phyloP scores from a whole-genome alignment of 83 land plant genomes.

The Thuja plicata region DNA sequence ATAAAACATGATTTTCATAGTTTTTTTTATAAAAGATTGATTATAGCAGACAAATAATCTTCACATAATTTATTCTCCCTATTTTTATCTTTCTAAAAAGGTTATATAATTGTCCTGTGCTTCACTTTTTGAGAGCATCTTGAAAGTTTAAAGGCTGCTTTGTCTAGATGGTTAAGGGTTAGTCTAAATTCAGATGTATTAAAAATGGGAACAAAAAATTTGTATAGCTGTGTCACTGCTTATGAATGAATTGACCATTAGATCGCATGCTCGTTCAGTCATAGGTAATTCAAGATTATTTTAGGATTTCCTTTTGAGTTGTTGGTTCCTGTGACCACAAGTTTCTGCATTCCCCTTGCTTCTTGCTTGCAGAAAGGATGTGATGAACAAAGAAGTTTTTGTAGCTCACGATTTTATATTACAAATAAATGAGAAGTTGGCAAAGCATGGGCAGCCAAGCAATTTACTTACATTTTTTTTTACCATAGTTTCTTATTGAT shows the following conservation, averaged over 20 bases:
- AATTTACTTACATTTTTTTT: conserved; percentile 1
- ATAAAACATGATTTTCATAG: background rate
- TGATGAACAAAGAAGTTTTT: background rate
- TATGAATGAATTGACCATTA: too few species aligned
- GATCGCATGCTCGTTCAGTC: background rate
- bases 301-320: background rate
- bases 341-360: conserved; percentile 8
- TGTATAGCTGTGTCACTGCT: too few species aligned
- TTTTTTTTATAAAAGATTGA: too few species aligned
- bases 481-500: conserved; percentile 14
- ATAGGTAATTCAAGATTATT: conserved; percentile 14
- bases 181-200: background rate
- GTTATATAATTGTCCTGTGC: background rate
- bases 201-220: background rate
- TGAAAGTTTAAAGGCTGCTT: background rate
- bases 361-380: conserved; percentile 3
- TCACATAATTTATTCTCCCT: background rate
- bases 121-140: background rate
- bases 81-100: background rate
- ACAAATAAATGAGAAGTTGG: conserved; percentile 3
- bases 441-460: conserved; percentile 9
- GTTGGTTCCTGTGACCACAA: conserved; percentile 2
- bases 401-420: background rate
- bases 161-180: background rate
- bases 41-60: background rate